Evolutionary conservation across 164 flowering plant species (phyloP), one percentile per base, ranked within the genome.

Genomic region (Chimonanthus praecox): DNA sequence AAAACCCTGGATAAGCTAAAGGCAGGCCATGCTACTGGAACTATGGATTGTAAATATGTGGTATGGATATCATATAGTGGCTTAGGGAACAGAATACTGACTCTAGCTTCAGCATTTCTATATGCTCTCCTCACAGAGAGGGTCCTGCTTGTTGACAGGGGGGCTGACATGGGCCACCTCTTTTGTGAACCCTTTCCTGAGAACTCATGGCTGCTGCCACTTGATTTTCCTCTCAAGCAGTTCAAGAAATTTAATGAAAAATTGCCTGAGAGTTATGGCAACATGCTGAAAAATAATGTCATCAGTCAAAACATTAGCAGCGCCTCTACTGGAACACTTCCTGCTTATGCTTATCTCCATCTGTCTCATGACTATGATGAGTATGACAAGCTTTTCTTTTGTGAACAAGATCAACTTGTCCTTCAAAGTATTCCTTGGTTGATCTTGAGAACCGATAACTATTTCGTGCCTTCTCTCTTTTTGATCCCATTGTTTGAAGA

Each of bases 171-270:
- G 84, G 78, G 74, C 48, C 87, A 87, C 81, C 94, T 94, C 62
- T 90, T 94, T 74, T 94, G 98, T 74, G 94, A 94, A 73, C 98
- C 98, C n/a, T 92, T 94, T 79, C 89, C 91, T 0, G 85, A 83
- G 43, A 74, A 61, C 11, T 89, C 98, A 11, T 94, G 98, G 98
- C 72, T 91, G 61, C 87, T 94, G 11, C 88, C 98, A 2, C 67
- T 70, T 0, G 92, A 92, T 75, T 94, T 90, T 61, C 97, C 94
- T 45, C 78, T 90, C 7, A 69, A 76, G 70, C 83, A 84, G 72
- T 87, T 90, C 73, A 69, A 75, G 43, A 75, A 62, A 50, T 88
- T 89, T 54, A 76, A 84, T 80, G 81, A 84, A 77, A 80, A 84
- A 62, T 84, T 87, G 60, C 72, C 82, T 7, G 73, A 82, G 33